A percentile compares a stretch with the other conserved stretches of the same genome.
These are phyloP conservation scores for Syzygium aromaticum DNA, from an alignment of 345 rosid genomes.

Conservation along the genomic window DNA sequence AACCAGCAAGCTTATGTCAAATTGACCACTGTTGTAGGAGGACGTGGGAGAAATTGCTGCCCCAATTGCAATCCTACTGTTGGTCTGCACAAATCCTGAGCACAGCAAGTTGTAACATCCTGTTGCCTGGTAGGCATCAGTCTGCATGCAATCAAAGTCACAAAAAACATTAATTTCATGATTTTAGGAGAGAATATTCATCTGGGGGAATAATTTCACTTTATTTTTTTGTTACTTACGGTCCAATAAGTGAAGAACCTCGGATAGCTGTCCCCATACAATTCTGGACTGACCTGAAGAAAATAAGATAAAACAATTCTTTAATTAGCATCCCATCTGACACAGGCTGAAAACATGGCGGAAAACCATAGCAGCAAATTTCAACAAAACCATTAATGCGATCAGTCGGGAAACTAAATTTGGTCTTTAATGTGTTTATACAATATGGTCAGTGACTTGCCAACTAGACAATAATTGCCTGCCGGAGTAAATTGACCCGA, in stretches of 20 bases:
- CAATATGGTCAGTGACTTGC: neutral
- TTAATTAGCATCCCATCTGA: neutral
- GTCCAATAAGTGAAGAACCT: constrained; percentile 99
- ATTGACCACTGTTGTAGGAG: constrained; percentile 72
- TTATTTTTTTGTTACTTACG: constrained; percentile 25
- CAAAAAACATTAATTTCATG: neutral
- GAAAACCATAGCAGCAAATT: neutral
- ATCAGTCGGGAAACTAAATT: neutral
- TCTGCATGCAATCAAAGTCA: constrained; percentile 20
- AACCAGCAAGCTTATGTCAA: constrained; percentile 79
- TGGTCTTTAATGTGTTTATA: neutral
- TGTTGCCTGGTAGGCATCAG: constrained; percentile 88
- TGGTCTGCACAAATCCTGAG: constrained; percentile 95
- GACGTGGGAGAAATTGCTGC: constrained; percentile 97
- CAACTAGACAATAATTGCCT: neutral
- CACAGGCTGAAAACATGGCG: neutral
- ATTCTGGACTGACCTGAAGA: constrained; percentile 87
- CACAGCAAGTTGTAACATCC: constrained; percentile 97
- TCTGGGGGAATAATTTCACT: neutral
- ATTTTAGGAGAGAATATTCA: neutral
- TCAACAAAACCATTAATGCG: neutral
- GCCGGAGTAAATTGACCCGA: neutral
- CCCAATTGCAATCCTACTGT: constrained; percentile 74
- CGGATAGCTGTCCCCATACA: constrained; percentile 89
- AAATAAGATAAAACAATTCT: neutral